A percentile compares a stretch with the other conserved stretches of the same genome.
Evolutionary conservation across 345 rosid species (phyloP).

Genomic region (Populus davidiana): DNA sequence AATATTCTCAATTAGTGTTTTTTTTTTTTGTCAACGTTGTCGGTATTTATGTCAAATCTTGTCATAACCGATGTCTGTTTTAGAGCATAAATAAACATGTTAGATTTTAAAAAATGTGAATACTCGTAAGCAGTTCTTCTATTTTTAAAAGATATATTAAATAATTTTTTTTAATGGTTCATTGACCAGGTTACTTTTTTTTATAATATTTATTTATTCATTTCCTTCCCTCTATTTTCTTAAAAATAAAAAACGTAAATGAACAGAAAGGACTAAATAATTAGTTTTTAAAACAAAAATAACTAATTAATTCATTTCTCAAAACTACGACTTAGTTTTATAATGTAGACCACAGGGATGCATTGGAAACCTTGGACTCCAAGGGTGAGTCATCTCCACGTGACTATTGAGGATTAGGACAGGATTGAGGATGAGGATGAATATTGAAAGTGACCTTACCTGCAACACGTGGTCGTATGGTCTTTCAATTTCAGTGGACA

Average conservation of each 20-base stretch:
- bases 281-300: too few species aligned
- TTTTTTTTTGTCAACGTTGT: too few species aligned
- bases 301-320: too few species aligned
- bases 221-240: neutral
- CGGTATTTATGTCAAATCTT: too few species aligned
- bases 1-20: too few species aligned
- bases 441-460: neutral
- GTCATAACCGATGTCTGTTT: too few species aligned
- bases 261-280: neutral
- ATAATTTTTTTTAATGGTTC: too few species aligned
- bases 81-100: neutral
- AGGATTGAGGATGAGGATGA: neutral
- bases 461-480: neutral
- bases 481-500: neutral
- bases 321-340: neutral
- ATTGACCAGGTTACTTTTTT: too few species aligned
- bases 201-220: too few species aligned
- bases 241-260: neutral
- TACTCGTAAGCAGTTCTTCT: neutral
- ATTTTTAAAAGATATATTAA: too few species aligned
- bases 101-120: neutral
- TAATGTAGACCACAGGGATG: neutral
- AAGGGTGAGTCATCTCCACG: neutral
- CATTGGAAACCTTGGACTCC: neutral
- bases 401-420: neutral